These are phyloP conservation scores for Salinomyces thailandicus DNA, from an alignment of 2,329 filamentous ascomycete species.

Conservation along the genomic window DNA sequence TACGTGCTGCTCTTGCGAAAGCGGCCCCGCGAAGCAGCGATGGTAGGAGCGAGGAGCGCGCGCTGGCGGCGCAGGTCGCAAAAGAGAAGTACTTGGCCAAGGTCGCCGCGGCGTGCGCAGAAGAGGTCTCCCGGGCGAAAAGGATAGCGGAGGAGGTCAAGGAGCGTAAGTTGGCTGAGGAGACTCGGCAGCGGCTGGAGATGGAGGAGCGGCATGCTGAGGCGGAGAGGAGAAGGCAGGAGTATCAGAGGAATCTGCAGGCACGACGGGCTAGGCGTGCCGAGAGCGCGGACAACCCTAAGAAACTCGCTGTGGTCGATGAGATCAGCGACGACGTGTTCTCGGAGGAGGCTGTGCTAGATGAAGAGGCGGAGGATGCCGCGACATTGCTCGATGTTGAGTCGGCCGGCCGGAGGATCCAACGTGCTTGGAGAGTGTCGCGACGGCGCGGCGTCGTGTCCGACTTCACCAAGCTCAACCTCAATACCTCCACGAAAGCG, in stretches of 20 bases:
- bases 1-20: conserved; percentile 64
- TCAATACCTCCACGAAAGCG: conserved; percentile 42
- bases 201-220: conserved; percentile 74
- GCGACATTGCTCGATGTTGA: conserved; percentile 43
- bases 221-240: conserved; percentile 57
- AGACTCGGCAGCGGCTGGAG: conserved; percentile 56
- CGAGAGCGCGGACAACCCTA: conserved; percentile 33
- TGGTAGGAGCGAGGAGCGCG: conserved; percentile 62
- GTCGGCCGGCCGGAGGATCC: conserved; percentile 55
- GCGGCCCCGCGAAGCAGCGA: conserved; percentile 49
- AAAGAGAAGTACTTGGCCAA: conserved; percentile 72
- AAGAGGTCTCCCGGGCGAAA: conserved; percentile 74
- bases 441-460: conserved; percentile 50
- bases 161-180: conserved; percentile 65
- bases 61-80: conserved; percentile 65
- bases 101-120: conserved; percentile 69
- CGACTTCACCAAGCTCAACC: conserved; percentile 53
- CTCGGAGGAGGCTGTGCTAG: conserved; percentile 35
- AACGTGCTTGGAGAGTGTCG: conserved; percentile 57
- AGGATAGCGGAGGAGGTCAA: conserved; percentile 74
- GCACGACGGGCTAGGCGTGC: conserved; percentile 32
- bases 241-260: conserved; percentile 41
- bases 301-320: conserved; percentile 40
- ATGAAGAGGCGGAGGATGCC: conserved; percentile 19
- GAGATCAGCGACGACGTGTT: conserved; percentile 30